Evolutionary conservation across 169 alveolate genomes (phyloP).

Genomic region (Theileria annulata): DNA sequence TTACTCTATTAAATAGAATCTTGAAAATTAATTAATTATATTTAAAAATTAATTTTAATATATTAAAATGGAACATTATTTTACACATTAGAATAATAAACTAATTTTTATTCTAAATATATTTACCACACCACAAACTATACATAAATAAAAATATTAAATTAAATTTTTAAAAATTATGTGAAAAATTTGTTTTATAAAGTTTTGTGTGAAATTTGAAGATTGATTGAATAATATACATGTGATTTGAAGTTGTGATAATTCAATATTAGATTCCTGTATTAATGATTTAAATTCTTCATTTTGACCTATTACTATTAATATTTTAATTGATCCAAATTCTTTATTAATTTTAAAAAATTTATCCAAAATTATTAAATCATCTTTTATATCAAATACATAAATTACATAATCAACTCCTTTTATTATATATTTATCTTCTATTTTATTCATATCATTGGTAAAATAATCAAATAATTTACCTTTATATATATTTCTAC

Average conservation of each 20-base stretch:
- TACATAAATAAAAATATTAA: not conserved
- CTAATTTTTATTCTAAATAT: not conserved
- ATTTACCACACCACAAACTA: not conserved
- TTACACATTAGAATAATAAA: not conserved
- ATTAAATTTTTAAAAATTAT: too few species aligned
- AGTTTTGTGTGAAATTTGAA: not conserved
- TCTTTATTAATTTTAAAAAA: not conserved
- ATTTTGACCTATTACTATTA: not conserved
- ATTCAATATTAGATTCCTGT: not conserved
- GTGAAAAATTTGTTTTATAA: not conserved
- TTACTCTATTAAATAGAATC: not conserved
- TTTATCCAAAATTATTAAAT: not conserved
- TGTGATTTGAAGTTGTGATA: not conserved
- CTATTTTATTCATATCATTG: not conserved
- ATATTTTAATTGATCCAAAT: slow-evolving; percentile 1
- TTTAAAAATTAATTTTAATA: too few species aligned
- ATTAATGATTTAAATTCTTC: not conserved
- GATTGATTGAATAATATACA: not conserved
- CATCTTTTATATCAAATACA: slow-evolving; percentile 15
- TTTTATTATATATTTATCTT: slow-evolving; percentile 4
- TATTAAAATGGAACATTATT: too few species aligned
- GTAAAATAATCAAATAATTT: slow-evolving; percentile 38
- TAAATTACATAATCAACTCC: slow-evolving; percentile 30
- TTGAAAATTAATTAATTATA: not conserved
- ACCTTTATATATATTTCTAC: slow-evolving; percentile 51